phyloP scores from a whole-genome alignment of 225 moss, liverwort and hornwort species.

The Antitrichia curtipendula region DNA sequence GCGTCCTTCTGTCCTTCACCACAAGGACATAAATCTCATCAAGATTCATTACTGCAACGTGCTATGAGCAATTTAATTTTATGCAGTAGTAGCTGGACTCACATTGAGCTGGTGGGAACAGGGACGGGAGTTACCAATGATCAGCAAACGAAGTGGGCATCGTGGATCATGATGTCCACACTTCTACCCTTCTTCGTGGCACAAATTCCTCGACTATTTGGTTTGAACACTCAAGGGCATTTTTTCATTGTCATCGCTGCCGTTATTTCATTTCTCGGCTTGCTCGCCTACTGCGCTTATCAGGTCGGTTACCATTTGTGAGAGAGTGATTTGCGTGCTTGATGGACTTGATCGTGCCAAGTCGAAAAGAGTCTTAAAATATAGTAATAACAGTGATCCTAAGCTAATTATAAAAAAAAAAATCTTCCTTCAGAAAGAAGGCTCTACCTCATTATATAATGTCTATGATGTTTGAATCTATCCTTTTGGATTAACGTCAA shows the following conservation, averaged over 20 bases:
- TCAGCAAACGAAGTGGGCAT: conserved; percentile 70
- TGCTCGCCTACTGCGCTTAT: conserved; percentile 61
- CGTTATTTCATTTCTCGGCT: conserved; percentile 18
- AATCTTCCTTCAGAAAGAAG: neutral
- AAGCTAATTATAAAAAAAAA: too few relatives aligned
- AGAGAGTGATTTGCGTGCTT: neutral
- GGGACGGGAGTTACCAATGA: conserved; percentile 91
- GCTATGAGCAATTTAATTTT: neutral
- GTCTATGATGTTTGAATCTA: neutral
- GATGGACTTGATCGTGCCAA: neutral
- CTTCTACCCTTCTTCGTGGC: conserved; percentile 79
- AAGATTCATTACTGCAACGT: neutral
- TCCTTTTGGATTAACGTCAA: neutral
- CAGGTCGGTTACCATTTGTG: conserved; percentile 33
- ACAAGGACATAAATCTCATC: neutral
- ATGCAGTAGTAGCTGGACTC: neutral
- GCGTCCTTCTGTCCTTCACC: neutral
- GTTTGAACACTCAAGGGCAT: conserved; percentile 34
- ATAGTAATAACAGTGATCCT: neutral
- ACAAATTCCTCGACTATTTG: conserved; percentile 59
- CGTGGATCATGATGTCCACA: conserved; percentile 92
- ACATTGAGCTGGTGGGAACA: neutral
- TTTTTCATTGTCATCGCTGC: conserved; percentile 54
- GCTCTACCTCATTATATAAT: neutral
- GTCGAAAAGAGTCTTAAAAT: neutral